Percentiles rank a stretch among this genome's conserved stretches.
These are phyloP conservation scores for Psidium guajava DNA, from an alignment of 345 rosid genomes.

Conservation along the genomic window DNA sequence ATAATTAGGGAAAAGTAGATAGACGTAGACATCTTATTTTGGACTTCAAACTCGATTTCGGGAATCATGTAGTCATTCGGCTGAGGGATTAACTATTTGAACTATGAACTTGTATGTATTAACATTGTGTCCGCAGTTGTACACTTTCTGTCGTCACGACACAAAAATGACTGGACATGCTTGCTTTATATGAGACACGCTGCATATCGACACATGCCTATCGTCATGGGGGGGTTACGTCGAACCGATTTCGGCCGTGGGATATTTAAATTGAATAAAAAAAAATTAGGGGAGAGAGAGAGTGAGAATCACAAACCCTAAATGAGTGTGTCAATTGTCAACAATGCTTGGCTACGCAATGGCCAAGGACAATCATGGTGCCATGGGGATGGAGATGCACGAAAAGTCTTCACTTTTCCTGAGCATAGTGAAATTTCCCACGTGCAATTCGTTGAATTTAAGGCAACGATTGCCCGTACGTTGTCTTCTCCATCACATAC, in stretches of 20 bases:
- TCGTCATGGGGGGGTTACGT: neutral
- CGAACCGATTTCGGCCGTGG: neutral
- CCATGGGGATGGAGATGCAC: neutral
- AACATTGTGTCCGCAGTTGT: neutral
- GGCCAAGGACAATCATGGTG: neutral
- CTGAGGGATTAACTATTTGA: neutral
- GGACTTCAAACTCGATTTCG: neutral
- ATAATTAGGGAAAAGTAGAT: too few species aligned
- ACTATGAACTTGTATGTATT: fast-evolving
- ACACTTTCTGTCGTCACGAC: neutral
- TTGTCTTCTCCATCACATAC: neutral
- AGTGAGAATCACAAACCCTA: neutral
- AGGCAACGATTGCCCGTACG: neutral
- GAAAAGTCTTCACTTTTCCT: neutral
- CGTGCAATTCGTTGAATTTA: neutral
- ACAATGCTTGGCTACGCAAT: neutral
- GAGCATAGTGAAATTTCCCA: neutral
- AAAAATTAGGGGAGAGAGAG: neutral
- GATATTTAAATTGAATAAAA: neutral
- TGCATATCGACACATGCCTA: neutral
- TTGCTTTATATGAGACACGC: neutral
- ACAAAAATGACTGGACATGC: neutral
- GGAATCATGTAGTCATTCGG: neutral
- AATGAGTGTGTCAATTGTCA: neutral
- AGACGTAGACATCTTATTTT: too few species aligned